Conservation (phyloP, 371 early-diverging fungal species). For the Mortierella sp. region DNA sequence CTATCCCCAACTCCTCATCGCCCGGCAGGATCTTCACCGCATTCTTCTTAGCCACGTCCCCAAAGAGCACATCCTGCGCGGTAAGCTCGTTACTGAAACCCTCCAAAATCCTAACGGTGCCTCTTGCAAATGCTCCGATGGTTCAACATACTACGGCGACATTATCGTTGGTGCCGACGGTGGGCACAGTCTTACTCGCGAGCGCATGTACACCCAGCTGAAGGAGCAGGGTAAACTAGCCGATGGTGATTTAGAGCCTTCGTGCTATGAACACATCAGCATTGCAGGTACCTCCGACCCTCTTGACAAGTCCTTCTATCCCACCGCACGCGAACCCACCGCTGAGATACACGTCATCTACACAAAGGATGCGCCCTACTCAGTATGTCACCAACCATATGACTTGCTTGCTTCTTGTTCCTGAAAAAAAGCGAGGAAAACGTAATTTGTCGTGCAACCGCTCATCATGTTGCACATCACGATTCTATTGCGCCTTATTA, state of each 20-base stretch:
- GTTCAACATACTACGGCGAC: conserved; percentile 53
- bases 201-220: conserved; percentile 37
- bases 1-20: conserved; percentile 24
- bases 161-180: conserved; percentile 55
- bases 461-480: background rate
- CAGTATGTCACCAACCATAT: conserved; percentile 27
- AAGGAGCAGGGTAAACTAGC: conserved; percentile 41
- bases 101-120: conserved; percentile 50
- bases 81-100: conserved; percentile 44
- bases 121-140: conserved; percentile 50
- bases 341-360: conserved; percentile 26
- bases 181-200: conserved; percentile 35
- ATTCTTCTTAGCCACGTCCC: conserved; percentile 30
- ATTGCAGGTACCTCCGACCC: conserved; percentile 23
- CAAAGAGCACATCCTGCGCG: conserved; percentile 17
- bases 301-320: conserved; percentile 24
- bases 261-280: conserved; percentile 24
- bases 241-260: conserved; percentile 42
- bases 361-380: conserved; percentile 29
- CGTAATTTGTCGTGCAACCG: background rate
- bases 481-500: background rate
- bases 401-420: background rate
- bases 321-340: background rate
- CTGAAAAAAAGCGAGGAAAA: background rate
- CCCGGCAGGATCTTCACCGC: conserved; percentile 17